Percentiles rank a stretch among this genome's conserved stretches.
Conservation (phyloP, 352 stramenopile genomes). For the Hyaloperonospora brassicae region DNA sequence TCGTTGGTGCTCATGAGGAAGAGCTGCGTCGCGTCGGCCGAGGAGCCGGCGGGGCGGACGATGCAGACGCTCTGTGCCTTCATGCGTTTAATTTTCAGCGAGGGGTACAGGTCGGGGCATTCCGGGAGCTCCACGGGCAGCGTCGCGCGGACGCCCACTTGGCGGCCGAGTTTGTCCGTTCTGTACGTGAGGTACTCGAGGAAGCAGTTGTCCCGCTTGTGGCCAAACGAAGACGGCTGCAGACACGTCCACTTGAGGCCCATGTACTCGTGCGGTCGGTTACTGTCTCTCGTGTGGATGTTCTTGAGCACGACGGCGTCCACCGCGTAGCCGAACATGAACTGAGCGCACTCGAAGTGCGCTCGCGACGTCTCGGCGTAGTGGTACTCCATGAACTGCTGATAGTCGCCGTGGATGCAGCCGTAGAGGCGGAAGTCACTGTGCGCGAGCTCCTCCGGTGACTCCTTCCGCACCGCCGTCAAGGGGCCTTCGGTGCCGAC, state of each 20-base stretch:
- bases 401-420: conserved; percentile 47
- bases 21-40: conserved; percentile 34
- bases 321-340: conserved; percentile 53
- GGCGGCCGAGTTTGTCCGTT: conserved; percentile 43
- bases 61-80: conserved; percentile 47
- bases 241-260: conserved; percentile 77
- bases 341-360: conserved; percentile 60
- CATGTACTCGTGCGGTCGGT: conserved; percentile 48
- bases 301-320: conserved; percentile 70
- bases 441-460: conserved; percentile 9
- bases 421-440: conserved; percentile 50
- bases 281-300: conserved; percentile 42
- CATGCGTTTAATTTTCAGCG: conserved; percentile 46
- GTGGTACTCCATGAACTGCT: conserved; percentile 56
- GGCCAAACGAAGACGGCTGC: conserved; percentile 41
- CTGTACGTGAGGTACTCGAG: conserved; percentile 68
- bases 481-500: conserved; percentile 25
- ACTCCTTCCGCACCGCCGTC: conserved; percentile 30
- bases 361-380: conserved; percentile 55
- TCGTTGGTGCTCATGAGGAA: conserved; percentile 59
- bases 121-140: conserved; percentile 54
- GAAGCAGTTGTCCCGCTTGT: conserved; percentile 62
- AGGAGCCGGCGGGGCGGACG: conserved; percentile 19
- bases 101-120: conserved; percentile 39
- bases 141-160: conserved; percentile 60